Percentiles rank a stretch among this genome's conserved stretches.
Conservation (phyloP, 169 alveolate species). For the Eimeria sp. region DNA sequence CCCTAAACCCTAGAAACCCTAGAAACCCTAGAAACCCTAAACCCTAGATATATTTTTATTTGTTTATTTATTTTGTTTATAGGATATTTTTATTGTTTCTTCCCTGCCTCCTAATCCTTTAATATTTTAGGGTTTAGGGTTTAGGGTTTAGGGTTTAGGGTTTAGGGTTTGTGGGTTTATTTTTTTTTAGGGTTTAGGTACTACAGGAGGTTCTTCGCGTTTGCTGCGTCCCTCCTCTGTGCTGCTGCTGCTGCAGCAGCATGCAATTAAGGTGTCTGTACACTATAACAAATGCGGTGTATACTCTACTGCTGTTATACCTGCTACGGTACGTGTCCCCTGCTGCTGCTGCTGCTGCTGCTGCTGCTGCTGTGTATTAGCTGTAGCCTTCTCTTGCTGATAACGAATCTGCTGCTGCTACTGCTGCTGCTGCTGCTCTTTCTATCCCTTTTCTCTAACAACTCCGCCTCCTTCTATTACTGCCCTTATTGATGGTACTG, state of each 20-base stretch:
- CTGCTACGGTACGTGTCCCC: slow-evolving; percentile 24
- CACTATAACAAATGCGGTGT: background rate
- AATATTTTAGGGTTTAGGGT: background rate
- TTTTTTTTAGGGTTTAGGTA: slow-evolving; percentile 13
- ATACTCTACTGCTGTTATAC: background rate
- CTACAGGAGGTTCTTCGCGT: background rate
- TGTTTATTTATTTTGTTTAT: background rate
- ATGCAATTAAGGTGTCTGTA: background rate
- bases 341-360: slow-evolving; percentile 46
- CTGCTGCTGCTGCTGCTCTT: slow-evolving; percentile 30
- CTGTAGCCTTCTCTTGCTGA: background rate
- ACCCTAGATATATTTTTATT: background rate
- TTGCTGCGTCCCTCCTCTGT: slow-evolving; percentile 6
- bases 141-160: slow-evolving; percentile 21
- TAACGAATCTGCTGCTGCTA: background rate
- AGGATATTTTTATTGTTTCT: too few species aligned
- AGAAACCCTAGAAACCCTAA: background rate
- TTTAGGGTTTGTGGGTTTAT: slow-evolving; percentile 26
- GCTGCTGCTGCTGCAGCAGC: background rate
- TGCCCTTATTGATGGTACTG: background rate
- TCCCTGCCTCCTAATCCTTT: too few species aligned
- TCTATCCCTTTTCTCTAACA: background rate
- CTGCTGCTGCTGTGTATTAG: background rate
- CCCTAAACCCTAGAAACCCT: too few species aligned
- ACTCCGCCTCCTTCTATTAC: background rate